Evolutionary conservation across 2,329 filamentous ascomycete genomes (phyloP).

Genomic region (Verruconis gallopava): DNA sequence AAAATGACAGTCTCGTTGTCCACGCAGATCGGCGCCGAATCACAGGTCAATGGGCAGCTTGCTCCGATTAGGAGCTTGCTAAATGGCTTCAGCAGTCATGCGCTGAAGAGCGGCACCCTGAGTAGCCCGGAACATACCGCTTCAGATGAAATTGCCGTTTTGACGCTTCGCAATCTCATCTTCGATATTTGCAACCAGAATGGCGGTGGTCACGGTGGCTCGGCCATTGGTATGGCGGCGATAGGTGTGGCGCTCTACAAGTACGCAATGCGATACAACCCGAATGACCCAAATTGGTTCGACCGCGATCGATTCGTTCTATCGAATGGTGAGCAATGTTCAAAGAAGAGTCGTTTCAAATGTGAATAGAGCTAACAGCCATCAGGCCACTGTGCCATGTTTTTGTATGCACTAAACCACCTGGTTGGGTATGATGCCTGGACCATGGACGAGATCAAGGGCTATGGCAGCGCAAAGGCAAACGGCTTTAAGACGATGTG

Average conservation of each 20-base stretch:
- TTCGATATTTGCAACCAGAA: constrained; percentile 16
- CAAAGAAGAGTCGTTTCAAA: too few relatives aligned
- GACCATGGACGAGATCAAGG: constrained; percentile 7
- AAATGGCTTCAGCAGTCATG: too few relatives aligned
- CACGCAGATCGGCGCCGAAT: too few relatives aligned
- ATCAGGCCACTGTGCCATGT: background rate
- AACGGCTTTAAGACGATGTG: constrained; percentile 28
- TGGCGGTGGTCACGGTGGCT: constrained; percentile 18
- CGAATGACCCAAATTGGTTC: constrained; percentile 27
- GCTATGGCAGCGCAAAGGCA: constrained; percentile 1
- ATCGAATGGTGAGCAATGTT: constrained; percentile 29
- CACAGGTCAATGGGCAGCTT: too few relatives aligned
- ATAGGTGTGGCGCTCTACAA: constrained; percentile 31
- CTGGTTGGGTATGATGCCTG: constrained; percentile 4
- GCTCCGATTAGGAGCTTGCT: too few relatives aligned
- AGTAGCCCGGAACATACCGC: too few relatives aligned
- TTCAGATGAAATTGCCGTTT: background rate
- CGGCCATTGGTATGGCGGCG: constrained; percentile 31
- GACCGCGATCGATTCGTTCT: constrained; percentile 33
- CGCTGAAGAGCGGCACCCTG: too few relatives aligned
- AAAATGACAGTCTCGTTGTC: too few relatives aligned
- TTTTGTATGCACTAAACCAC: constrained; percentile 3
- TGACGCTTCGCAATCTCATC: constrained; percentile 9
- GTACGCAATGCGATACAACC: constrained; percentile 31
- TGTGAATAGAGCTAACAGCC: too few relatives aligned